Evolutionary conservation across 768 basidiomycete genomes (phyloP).

Genomic region (Amanita inopinata): DNA sequence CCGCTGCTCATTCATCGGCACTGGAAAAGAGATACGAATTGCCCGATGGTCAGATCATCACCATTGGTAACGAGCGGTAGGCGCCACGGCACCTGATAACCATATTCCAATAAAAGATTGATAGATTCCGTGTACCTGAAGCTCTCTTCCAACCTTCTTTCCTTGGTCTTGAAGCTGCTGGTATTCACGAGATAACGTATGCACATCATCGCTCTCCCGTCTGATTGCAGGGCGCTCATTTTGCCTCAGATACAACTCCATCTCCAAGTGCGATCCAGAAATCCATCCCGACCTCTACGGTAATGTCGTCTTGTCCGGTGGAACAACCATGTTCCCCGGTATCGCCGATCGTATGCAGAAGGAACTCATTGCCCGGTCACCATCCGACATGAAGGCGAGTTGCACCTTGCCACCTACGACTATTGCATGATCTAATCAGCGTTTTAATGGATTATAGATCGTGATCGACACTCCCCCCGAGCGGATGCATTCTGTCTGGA

Average conservation of each 20-base stretch:
- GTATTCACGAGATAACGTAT: conserved; percentile 88
- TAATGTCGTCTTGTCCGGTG: conserved; percentile 82
- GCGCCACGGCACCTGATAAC: conserved; percentile 30
- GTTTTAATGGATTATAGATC: conserved; percentile 40
- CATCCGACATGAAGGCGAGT: conserved; percentile 78
- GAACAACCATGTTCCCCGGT: conserved; percentile 94
- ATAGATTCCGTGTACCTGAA: conserved; percentile 86
- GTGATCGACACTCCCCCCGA: conserved; percentile 93
- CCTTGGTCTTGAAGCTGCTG: conserved; percentile 81
- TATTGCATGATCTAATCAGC: conserved; percentile 7
- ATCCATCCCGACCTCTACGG: conserved; percentile 75
- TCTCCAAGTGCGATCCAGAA: conserved; percentile 82
- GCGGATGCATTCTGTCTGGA: conserved; percentile 95
- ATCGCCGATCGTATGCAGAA: conserved; percentile 95
- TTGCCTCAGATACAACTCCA: conserved; percentile 61
- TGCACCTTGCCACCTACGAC: background rate
- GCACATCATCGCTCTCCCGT: conserved; percentile 9
- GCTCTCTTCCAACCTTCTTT: conserved; percentile 91
- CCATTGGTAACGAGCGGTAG: conserved; percentile 86
- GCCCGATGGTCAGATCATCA: conserved; percentile 90
- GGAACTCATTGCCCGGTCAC: conserved; percentile 64
- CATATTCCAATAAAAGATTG: conserved; percentile 43
- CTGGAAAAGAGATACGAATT: conserved; percentile 93
- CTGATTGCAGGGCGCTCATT: conserved; percentile 4
- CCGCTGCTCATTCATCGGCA: conserved; percentile 79